phyloP scores from a whole-genome alignment of 441 rosid genomes.

The Manihot esculenta region DNA sequence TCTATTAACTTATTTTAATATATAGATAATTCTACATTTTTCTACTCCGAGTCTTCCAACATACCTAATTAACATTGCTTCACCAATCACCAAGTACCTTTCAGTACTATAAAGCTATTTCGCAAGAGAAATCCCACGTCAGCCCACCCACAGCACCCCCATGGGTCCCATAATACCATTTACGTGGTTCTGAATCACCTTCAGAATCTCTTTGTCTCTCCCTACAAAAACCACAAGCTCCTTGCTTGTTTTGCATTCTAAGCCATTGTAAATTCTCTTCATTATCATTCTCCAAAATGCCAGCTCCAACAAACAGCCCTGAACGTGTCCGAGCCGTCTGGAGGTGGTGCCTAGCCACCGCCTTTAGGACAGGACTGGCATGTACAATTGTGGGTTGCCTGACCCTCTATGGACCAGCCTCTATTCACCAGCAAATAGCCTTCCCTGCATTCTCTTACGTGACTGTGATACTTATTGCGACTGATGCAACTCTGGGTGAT shows the following conservation, averaged over 20 bases:
- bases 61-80: too few species aligned
- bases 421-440: constrained; percentile 37
- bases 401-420: constrained; percentile 57
- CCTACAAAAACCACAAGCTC: constrained; percentile 9
- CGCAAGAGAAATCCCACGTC: not conserved
- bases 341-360: constrained; percentile 56
- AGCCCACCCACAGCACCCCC: constrained; percentile 6
- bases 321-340: constrained; percentile 34
- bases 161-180: constrained; percentile 13
- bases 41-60: too few species aligned
- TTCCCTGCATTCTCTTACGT: constrained; percentile 77
- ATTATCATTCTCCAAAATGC: constrained; percentile 16
- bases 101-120: not conserved
- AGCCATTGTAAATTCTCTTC: not conserved
- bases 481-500: constrained; percentile 82
- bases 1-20: too few species aligned
- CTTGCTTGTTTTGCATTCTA: too few species aligned
- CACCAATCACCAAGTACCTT: not conserved
- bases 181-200: constrained; percentile 21
- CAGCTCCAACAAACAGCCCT: constrained; percentile 1
- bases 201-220: not conserved
- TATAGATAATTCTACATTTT: too few species aligned
- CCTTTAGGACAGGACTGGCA: constrained; percentile 66
- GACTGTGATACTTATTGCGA: constrained; percentile 45
- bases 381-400: constrained; percentile 56